Evolutionary conservation across 2,329 filamentous ascomycete genomes (phyloP).

Genomic region (Cytospora piceae): DNA sequence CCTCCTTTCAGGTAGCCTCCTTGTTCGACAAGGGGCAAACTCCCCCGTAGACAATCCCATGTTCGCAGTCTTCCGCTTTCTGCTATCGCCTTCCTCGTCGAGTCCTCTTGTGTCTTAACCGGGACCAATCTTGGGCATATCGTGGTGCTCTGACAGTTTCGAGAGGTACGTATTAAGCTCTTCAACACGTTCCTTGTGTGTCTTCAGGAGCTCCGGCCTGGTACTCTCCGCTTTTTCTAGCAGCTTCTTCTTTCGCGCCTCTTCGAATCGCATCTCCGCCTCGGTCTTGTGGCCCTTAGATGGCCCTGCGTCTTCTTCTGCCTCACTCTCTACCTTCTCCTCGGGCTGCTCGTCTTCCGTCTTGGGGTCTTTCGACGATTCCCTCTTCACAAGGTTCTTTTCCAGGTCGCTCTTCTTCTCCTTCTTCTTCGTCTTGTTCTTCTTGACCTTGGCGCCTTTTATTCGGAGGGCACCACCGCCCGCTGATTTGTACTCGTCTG

Average conservation of each 20-base stretch:
- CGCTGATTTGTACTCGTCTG: slow-evolving; percentile 72
- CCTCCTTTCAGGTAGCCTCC: not conserved
- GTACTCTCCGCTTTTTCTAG: slow-evolving; percentile 72
- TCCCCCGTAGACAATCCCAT: not conserved
- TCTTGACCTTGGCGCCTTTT: slow-evolving; percentile 72
- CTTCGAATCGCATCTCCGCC: slow-evolving; percentile 79
- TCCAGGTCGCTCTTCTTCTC: slow-evolving; percentile 55
- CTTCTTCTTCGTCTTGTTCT: slow-evolving; percentile 67
- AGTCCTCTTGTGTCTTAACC: slow-evolving; percentile 45
- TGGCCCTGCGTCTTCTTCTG: slow-evolving; percentile 39
- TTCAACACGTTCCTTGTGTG: slow-evolving; percentile 95
- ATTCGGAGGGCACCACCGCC: slow-evolving; percentile 79
- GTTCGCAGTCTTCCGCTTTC: not conserved
- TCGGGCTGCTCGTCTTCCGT: slow-evolving; percentile 39
- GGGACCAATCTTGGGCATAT: slow-evolving; percentile 78
- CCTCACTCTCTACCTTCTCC: slow-evolving; percentile 37
- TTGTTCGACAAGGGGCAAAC: not conserved
- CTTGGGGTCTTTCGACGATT: slow-evolving; percentile 39
- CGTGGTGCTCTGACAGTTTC: slow-evolving; percentile 92
- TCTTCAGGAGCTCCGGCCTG: slow-evolving; percentile 82
- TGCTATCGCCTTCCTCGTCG: not conserved
- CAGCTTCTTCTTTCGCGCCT: slow-evolving; percentile 78
- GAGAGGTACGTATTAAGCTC: slow-evolving; percentile 94
- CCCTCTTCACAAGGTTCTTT: slow-evolving; percentile 47
- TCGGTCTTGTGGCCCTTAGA: slow-evolving; percentile 71